Percentiles rank a stretch among this genome's conserved stretches.
phyloP scores from a whole-genome alignment of 2,329 filamentous ascomycete genomes.

The Grosmannia penicillata region DNA sequence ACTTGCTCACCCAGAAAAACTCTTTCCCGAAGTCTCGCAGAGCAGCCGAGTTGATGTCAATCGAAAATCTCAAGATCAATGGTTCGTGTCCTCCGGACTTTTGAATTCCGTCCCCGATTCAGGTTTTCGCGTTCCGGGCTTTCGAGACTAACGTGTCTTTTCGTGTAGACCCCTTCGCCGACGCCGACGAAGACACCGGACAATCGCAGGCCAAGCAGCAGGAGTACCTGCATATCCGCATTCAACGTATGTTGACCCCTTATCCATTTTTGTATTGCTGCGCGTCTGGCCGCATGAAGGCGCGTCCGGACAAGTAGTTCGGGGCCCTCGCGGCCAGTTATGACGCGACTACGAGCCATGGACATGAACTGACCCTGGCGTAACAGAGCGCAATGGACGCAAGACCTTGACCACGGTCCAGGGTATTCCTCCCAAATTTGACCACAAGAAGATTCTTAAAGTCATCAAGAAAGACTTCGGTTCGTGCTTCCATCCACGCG shows the following conservation, averaged over 20 bases:
- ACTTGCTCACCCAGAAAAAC: conserved; percentile 4
- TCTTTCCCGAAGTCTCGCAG: conserved; percentile 9
- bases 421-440: conserved; percentile 96
- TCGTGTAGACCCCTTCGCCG: conserved; percentile 91
- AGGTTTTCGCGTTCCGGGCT: not conserved
- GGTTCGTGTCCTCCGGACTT: conserved; percentile 39
- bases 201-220: conserved; percentile 62
- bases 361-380: too few relatives aligned
- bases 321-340: too few relatives aligned
- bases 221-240: conserved; percentile 99
- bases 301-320: too few relatives aligned
- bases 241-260: conserved; percentile 59
- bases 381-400: conserved; percentile 96
- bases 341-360: too few relatives aligned
- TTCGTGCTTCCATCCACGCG: not conserved
- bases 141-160: not conserved
- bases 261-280: not conserved
- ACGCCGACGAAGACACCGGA: conserved; percentile 99
- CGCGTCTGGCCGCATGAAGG: not conserved
- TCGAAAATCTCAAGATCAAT: conserved; percentile 97
- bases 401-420: conserved; percentile 99
- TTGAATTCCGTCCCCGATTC: not conserved
- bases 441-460: conserved; percentile 99
- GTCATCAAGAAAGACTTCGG: conserved; percentile 76
- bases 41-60: conserved; percentile 51